phyloP scores from a whole-genome alignment of 1,139 yeast genomes.

The Lodderomyces pseudojiufengensis region DNA sequence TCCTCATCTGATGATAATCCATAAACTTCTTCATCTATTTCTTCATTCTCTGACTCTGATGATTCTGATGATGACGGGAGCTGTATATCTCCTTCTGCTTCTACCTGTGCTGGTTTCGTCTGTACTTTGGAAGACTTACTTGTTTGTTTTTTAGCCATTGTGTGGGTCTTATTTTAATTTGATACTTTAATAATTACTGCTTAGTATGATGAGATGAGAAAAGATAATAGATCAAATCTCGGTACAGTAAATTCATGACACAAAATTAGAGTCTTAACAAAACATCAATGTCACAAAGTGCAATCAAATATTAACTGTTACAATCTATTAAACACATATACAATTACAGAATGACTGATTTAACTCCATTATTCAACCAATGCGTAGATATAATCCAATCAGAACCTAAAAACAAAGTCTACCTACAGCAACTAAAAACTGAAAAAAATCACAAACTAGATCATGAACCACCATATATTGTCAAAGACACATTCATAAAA shows the following conservation, averaged over 20 bases:
- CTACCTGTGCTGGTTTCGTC: conserved; percentile 14
- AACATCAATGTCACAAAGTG: too few relatives aligned
- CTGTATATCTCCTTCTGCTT: conserved; percentile 26
- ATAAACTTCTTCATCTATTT: conserved; percentile 18
- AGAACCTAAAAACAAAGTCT: conserved; percentile 19
- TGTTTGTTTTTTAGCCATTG: conserved; percentile 11
- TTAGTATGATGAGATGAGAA: too few relatives aligned
- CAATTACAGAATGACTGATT: conserved; percentile 47
- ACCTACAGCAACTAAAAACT: neutral
- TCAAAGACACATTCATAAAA: conserved; percentile 49
- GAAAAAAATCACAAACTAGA: conserved; percentile 2
- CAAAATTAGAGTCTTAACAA: too few relatives aligned
- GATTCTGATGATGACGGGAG: conserved; percentile 27
- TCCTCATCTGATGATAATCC: conserved; percentile 13
- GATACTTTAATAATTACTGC: too few relatives aligned
- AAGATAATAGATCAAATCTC: too few relatives aligned
- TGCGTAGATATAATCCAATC: conserved; percentile 43
- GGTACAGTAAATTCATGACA: too few relatives aligned
- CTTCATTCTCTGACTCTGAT: conserved; percentile 18
- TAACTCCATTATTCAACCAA: conserved; percentile 49
- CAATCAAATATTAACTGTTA: too few relatives aligned
- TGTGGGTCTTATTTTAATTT: neutral
- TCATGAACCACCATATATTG: conserved; percentile 14
- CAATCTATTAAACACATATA: too few relatives aligned
- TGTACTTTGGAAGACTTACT: conserved; percentile 2